These are phyloP conservation scores for Claviceps lovelessii DNA, from an alignment of 2,329 filamentous ascomycete genomes.

Conservation along the genomic window DNA sequence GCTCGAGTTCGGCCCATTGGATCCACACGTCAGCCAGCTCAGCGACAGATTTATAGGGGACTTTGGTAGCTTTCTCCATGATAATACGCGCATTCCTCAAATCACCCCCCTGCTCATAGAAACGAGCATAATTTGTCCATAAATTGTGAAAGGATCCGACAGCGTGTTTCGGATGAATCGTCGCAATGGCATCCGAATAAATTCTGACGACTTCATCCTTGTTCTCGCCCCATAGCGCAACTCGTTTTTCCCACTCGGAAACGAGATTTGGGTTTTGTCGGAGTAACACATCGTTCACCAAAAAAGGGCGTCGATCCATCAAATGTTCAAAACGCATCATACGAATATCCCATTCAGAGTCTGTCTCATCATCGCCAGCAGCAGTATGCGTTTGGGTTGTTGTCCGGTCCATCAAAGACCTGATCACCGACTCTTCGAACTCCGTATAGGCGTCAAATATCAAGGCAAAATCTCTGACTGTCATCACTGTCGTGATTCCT, in stretches of 20 bases:
- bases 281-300: conserved; percentile 88
- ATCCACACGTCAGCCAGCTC: conserved; percentile 98
- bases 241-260: conserved; percentile 90
- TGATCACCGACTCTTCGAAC: conserved; percentile 92
- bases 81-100: conserved; percentile 76
- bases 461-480: conserved; percentile 89
- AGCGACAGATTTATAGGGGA: conserved; percentile 93
- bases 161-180: conserved; percentile 88
- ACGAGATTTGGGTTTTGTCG: conserved; percentile 96
- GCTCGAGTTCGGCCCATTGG: conserved; percentile 96
- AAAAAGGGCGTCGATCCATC: conserved; percentile 91
- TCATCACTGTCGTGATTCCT: conserved; percentile 96
- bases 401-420: conserved; percentile 78
- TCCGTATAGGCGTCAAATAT: conserved; percentile 94
- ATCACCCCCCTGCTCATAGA: conserved; percentile 83
- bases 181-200: conserved; percentile 85
- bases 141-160: conserved; percentile 86
- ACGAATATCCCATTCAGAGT: conserved; percentile 87
- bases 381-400: conserved; percentile 67
- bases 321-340: conserved; percentile 98
- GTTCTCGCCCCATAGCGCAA: conserved; percentile 92
- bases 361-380: conserved; percentile 63
- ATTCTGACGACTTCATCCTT: conserved; percentile 82
- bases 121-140: conserved; percentile 93
- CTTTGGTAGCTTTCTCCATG: conserved; percentile 95